Evolutionary conservation across 805 yeast genomes (phyloP), one percentile per base, ranked within the genome.

Genomic region (Candida pini): DNA sequence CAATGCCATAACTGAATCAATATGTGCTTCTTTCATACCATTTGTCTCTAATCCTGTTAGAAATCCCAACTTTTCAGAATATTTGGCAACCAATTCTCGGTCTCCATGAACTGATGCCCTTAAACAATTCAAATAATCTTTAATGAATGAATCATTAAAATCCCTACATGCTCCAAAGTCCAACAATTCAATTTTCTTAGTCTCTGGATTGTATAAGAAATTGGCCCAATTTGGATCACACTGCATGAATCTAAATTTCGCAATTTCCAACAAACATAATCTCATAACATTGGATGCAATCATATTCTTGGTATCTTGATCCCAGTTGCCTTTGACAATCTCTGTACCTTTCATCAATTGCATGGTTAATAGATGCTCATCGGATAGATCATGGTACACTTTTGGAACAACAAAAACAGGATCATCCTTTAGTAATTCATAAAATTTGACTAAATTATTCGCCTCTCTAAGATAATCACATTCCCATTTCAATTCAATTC

Each of bases 221-320:
- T 92, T 92, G 29, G 98, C 97, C 98, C 98, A 92, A 59, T 92
- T 92, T 33, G 98, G 98, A 63, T 92, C 98, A 1, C 97, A 90
- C 63, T 92, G 98, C 98, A 92, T 92, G 63, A 81, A 90, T 51
- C 73, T 74, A 64, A 82, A 89, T 47, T 74, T 65, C 10, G 88
- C 85, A 56, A 92, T 84, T 61, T 92, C 98, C 47, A 73, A 68
- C 31, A 92, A 64, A 53, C 96, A 88, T 27, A 92, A 67, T 44
- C 86, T 73, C 96, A 92, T 83, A 34, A 92, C 78, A 45, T 81
- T 73, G 4, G 85, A 74, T 13, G 95, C 94, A 34, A 92, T 80
- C 76, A 83, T 83, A 60, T 92, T 68, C 41, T 73, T 77, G 6
- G 81, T 76, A 7, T 74, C 76, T 62, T 88, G 96, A 38, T 67